Base-by-base conservation (phyloP, 2,329 filamentous ascomycete genomes). In the Lachnellula hyalina region DNA sequence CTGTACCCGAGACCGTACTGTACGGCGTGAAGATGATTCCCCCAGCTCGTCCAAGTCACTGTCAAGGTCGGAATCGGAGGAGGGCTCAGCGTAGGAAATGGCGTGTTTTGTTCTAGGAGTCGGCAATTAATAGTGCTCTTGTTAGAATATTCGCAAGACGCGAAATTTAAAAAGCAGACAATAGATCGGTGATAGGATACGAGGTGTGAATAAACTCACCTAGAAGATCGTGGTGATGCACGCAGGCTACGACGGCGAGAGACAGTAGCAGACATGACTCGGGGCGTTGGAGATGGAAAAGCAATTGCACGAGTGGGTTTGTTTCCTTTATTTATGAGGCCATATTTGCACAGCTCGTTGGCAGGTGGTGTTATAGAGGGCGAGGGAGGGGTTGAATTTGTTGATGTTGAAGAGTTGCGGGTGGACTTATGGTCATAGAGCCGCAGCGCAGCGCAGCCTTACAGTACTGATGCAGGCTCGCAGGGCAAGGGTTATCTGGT, bases 21-120 rank as follows among this genome's bases (percentile, higher is more conserved):
- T 44, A 11, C 41, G 19, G 4, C 19, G 41, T 8, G 12, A 44
- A 21, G 41, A 23, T 25, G 17, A 28, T 41, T 38, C 50, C 38
- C 28, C 50, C 9, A 44, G 41, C 19, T 47, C 32, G 17, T 40
- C 38, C n/a, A 12, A 6, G n/a, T 51, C 49, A 15, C 41, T 38
- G 12, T 46, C 38, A 25, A 21, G 44, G 28, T 25, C 47, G 14
- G 35, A 40, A 25, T 40, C 21, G 25, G 61, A 56, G 19, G 59
- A 57, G 9, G 55, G 47, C 49, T 68, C 66, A 21, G 61, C 60
- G 47, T 68, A 68, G 7, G 64, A 66, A n/a, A 67, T 55, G 7
- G 50, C 14, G 6, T 60, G 55, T 54, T 61, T 66, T 2, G 56
- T 19, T 53, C 65, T 58, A n/a, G 59, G 63, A n/a, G 57, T 38